Conservation (phyloP, 805 yeast genomes). For the Candida michaelii region DNA sequence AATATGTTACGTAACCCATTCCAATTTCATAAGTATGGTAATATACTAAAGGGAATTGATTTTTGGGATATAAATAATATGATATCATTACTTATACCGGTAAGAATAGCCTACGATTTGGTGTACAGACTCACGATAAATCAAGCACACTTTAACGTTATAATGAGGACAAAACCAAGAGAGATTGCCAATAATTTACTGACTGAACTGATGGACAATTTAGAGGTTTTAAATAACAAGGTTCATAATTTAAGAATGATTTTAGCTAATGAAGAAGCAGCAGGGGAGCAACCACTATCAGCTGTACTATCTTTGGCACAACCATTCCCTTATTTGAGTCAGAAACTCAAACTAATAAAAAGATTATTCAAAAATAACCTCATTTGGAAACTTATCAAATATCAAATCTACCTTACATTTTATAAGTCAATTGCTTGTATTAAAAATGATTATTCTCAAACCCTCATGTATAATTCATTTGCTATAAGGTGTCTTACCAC, state of each 20-base stretch:
- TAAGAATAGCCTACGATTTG: conserved; percentile 38
- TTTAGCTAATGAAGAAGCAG: not conserved
- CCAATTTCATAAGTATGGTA: conserved; percentile 9
- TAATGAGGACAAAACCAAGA: conserved; percentile 29
- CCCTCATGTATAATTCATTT: conserved; percentile 23
- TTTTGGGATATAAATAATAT: conserved; percentile 31
- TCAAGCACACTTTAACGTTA: conserved; percentile 29
- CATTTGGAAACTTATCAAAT: conserved; percentile 10
- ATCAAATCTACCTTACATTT: conserved; percentile 17
- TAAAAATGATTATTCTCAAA: conserved; percentile 32
- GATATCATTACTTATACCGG: conserved; percentile 35
- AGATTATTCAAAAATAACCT: conserved; percentile 7
- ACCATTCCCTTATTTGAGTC: not conserved
- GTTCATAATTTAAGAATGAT: conserved; percentile 1
- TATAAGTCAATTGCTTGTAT: conserved; percentile 33
- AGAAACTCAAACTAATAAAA: not conserved
- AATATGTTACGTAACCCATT: conserved; percentile 11
- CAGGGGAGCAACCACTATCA: not conserved
- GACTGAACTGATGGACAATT: conserved; percentile 19
- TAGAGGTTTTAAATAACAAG: conserved; percentile 18
- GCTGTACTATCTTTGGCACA: not conserved
- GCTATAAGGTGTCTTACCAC: conserved; percentile 32
- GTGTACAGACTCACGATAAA: conserved; percentile 33
- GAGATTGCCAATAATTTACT: conserved; percentile 32
- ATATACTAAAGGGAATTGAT: conserved; percentile 23